phyloP scores from a whole-genome alignment of 495 filamentous ascomycete species.

The Saxophila tyrrhenica region DNA sequence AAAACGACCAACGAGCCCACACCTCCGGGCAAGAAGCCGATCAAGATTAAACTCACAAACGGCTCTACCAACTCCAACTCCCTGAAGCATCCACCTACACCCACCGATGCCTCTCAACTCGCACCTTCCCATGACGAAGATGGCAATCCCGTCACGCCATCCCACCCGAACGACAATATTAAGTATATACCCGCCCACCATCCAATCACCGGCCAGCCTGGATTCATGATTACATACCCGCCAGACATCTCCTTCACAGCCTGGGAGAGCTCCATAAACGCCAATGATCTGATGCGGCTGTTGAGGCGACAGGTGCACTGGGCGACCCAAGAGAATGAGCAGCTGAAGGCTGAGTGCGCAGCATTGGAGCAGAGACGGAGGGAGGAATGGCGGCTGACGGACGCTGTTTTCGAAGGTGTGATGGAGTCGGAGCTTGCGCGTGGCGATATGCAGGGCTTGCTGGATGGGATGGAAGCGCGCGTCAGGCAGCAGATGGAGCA shows the following conservation, averaged over 20 bases:
- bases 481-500: conserved; percentile 20
- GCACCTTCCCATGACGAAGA: conserved; percentile 15
- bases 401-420: conserved; percentile 49
- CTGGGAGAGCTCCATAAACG: conserved; percentile 58
- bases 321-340: conserved; percentile 59
- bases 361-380: conserved; percentile 53
- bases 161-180: conserved; percentile 26
- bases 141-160: conserved; percentile 18
- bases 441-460: conserved; percentile 11
- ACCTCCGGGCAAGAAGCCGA: conserved; percentile 21
- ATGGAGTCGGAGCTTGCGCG: conserved; percentile 44
- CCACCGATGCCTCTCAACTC: background rate
- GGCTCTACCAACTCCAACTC: background rate
- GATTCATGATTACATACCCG: conserved; percentile 34
- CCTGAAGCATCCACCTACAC: conserved; percentile 3
- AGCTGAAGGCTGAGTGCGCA: conserved; percentile 49
- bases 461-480: conserved; percentile 30
- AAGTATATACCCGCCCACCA: conserved; percentile 27
- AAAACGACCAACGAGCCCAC: conserved; percentile 44
- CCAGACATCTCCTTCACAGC: conserved; percentile 57
- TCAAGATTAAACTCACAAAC: conserved; percentile 10
- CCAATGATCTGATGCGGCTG: conserved; percentile 58
- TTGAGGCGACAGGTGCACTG: conserved; percentile 70
- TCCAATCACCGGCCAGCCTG: conserved; percentile 30
- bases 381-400: conserved; percentile 77